These are phyloP conservation scores for Leccinum obscurum DNA, from an alignment of 768 basidiomycete genomes.

Conservation along the genomic window DNA sequence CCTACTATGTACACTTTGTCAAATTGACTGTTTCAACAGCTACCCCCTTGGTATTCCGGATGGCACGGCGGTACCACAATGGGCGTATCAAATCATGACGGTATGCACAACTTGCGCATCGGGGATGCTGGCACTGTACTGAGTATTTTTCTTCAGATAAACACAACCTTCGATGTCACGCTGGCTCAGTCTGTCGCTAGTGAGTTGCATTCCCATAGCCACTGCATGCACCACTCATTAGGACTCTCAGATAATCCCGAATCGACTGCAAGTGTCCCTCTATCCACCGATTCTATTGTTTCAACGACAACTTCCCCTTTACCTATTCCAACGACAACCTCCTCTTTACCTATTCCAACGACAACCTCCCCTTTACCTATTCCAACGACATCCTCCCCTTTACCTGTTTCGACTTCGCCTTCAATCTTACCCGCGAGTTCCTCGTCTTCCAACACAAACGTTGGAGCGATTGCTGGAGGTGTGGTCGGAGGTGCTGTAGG, in stretches of 20 bases:
- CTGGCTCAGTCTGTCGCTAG: conserved; percentile 36
- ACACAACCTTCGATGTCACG: conserved; percentile 40
- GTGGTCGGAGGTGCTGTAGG: no score
- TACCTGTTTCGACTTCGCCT: no score
- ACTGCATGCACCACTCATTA: neutral
- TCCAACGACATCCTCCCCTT: no score
- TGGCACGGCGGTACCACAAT: conserved; percentile 53
- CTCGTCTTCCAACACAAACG: no score
- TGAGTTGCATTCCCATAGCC: conserved; percentile 6
- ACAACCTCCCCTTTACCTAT: no score
- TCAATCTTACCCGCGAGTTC: no score
- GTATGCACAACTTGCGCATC: conserved; percentile 28
- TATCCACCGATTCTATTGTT: conserved; percentile 27
- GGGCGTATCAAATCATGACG: conserved; percentile 61
- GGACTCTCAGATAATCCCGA: conserved; percentile 40
- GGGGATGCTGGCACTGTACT: conserved; percentile 3
- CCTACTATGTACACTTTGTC: neutral
- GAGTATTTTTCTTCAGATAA: conserved; percentile 26
- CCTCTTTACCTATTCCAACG: no score
- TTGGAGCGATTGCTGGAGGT: no score
- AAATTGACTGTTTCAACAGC: conserved; percentile 27
- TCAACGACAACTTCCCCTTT: no score
- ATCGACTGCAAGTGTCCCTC: conserved; percentile 39
- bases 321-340: no score
- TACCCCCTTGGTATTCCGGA: conserved; percentile 49